Evolutionary conservation across 306 rosid species (phyloP).

Genomic region (Phaseolus lunatus): DNA sequence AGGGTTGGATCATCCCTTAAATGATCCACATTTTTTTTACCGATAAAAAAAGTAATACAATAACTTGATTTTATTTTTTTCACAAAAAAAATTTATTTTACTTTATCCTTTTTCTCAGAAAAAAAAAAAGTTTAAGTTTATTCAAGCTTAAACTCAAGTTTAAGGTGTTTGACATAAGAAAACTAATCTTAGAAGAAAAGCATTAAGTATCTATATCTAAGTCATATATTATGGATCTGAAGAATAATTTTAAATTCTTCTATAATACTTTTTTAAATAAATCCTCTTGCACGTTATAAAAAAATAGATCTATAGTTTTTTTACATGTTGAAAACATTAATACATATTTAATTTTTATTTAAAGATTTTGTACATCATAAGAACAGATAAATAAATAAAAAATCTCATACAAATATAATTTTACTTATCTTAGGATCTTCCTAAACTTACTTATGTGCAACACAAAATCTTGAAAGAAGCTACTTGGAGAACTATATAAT

Average conservation of each 20-base stretch:
- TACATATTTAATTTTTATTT: background rate
- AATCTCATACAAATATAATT: too few relatives aligned
- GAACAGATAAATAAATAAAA: too few relatives aligned
- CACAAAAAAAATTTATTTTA: too few relatives aligned
- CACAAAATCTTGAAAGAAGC: conserved; percentile 4
- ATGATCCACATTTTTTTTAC: too few relatives aligned
- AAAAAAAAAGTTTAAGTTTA: background rate
- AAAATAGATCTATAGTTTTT: background rate
- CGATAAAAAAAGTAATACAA: too few relatives aligned
- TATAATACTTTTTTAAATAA: background rate
- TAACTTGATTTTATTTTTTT: too few relatives aligned
- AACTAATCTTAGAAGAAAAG: background rate
- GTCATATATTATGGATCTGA: background rate
- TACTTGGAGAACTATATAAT: background rate
- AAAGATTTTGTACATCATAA: background rate
- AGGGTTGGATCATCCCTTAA: too few relatives aligned
- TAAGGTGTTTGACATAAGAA: background rate
- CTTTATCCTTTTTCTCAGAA: background rate
- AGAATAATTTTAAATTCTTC: background rate
- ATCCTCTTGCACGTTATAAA: background rate
- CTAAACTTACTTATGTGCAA: conserved; percentile 3
- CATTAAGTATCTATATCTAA: background rate
- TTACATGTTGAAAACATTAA: background rate
- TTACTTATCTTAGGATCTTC: too few relatives aligned
- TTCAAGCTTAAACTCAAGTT: background rate